These are phyloP conservation scores for Talaromyces stipitatus DNA, from an alignment of 495 filamentous ascomycete genomes.

Conservation along the genomic window DNA sequence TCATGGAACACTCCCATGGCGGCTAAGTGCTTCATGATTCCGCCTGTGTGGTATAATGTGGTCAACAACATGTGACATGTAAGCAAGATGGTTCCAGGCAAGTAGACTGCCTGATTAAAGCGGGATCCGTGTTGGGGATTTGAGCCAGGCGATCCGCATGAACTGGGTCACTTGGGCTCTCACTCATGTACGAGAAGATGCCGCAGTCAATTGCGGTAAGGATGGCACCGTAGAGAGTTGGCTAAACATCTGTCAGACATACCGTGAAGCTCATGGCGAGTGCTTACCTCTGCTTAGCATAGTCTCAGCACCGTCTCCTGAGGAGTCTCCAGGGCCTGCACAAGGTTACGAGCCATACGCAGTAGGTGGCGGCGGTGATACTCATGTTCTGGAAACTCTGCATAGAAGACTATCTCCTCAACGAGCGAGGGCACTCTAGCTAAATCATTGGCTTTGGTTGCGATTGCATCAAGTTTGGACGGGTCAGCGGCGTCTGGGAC, in stretches of 20 bases:
- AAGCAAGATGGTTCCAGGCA: too few relatives aligned
- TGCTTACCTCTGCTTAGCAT: not conserved
- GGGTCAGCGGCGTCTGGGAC: too few relatives aligned
- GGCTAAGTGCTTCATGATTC: conserved; percentile 40
- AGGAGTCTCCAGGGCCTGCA: not conserved
- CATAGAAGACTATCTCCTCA: not conserved
- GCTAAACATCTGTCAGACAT: not conserved
- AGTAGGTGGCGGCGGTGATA: not conserved
- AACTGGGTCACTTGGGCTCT: not conserved
- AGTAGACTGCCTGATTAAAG: not conserved
- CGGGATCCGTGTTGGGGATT: not conserved
- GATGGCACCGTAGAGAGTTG: not conserved
- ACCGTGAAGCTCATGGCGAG: not conserved
- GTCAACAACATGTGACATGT: too few relatives aligned
- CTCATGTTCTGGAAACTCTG: not conserved
- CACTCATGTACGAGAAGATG: not conserved
- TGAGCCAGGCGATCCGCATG: not conserved
- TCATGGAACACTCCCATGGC: conserved; percentile 42
- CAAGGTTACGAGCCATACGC: not conserved
- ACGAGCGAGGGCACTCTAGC: not conserved
- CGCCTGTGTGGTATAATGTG: too few relatives aligned
- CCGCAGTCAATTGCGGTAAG: not conserved
- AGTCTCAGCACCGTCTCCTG: not conserved
- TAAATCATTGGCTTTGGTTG: not conserved
- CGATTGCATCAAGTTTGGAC: not conserved